Evolutionary conservation across 2,329 filamentous ascomycete genomes (phyloP), one percentile per base, ranked within the genome.

Genomic region (Cladophialophora carrionii): DNA sequence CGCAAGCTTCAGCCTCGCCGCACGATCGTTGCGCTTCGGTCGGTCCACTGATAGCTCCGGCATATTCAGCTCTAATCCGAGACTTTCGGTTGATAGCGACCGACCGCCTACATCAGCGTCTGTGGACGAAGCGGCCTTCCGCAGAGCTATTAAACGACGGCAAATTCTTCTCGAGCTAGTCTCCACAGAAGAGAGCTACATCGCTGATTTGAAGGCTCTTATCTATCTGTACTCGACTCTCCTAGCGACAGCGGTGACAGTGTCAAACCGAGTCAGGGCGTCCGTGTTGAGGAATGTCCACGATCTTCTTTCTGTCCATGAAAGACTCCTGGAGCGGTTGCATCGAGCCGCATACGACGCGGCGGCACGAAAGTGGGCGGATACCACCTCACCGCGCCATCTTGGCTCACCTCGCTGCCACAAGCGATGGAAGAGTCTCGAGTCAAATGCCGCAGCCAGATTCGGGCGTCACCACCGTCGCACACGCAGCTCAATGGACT

Each of bases 141-240:
- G 88, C 70, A 86, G 93, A 60, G 86, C 91, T 1, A 77, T 90
- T 22, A 90, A 92, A 72, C 86, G 95, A 66, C 87, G 91, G 14
- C 87, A 88, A 67, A 87, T 96, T 46, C 78, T 98, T 41, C 90
- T 95, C 74, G 95, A 98, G 78, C 81, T 98, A 57, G 87, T 97
- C 66, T 85, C 80, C 63, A 96, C 93, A 0, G 95, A 98, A 76
- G 90, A 95, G 74, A 87, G 89, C 72, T 98, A 98, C 75, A 88
- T 98, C 71, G 87, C 88, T 17, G 94, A 96, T 72, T 78, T 98
- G 64, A 91, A 91, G 72, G 92, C 95, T 70, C 81, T 98, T 65
- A 89, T 90, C 75, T 92, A 96, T 78, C 85, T 91, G 24, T 91
- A 93, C 73, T 84, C 90, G 49, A 90, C 88, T 2, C 85, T 95